Evolutionary conservation across 192 early-diverging fungal genomes (phyloP), one percentile per base, ranked within the genome.

Genomic region (Rhizophagus sp.): DNA sequence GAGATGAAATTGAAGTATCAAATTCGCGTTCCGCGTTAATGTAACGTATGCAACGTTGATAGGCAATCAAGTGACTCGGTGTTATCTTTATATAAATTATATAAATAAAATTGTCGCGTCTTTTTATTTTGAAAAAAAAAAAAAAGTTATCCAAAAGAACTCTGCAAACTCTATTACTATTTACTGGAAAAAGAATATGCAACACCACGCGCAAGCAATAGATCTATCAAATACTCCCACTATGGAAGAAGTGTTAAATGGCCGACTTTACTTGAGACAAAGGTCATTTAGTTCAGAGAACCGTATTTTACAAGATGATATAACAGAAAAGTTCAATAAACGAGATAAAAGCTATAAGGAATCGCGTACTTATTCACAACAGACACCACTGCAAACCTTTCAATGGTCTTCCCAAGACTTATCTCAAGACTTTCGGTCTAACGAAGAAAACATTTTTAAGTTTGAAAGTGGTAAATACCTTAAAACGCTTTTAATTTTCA

Each of bases 161-260:
- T 17, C 13, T 4, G 3, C 4, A 2, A 52, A 50, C 11, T 50
- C 13, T 52, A 0, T 52, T 19, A 52, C 13, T 13, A 57, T 15
- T 19, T 57, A 57, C 19, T 57, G 15, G 15, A 22, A 17, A 57
- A 52, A 22, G 0, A 57, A 57, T 57, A 57, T 57, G 52, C 52
- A 57, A 57, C 52, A 57, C 3, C 52, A 57, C 52, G 7, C 17
- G 7, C 52, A 57, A 57, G 5, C 4, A 57, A 57, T 67, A 67
- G 65, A 17, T 4, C 65, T 27, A 4, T 57, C 65, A 33, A 27
- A 17, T 13, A 34, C 17, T 67, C 65, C 65, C 15, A 67, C 65
- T 67, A 67, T 67, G 65, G 65, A 67, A n/a, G 65, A 67, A 33
- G 65, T 67, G 17, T 33, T 67, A 33, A 67, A 67, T 30, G 65